Evolutionary conservation across 2,329 filamentous ascomycete species (phyloP), one percentile per base, ranked within the genome.

Genomic region (Hirsutella thompsonii): DNA sequence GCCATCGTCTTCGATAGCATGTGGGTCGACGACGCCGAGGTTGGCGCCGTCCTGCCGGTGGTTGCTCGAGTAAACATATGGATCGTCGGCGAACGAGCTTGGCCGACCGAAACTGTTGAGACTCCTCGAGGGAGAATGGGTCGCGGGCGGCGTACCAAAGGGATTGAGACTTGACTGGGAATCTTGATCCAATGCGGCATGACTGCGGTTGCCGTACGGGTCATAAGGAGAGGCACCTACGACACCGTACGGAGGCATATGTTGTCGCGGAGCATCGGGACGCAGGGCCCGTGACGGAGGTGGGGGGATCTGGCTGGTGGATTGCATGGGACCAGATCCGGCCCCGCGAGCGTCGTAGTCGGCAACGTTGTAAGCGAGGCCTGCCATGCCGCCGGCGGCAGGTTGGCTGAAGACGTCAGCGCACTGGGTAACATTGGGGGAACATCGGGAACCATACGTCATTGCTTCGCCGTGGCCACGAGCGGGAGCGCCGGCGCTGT

Each of bases 1-100:
- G 21, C 85, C 87, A 54, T 95, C 89, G 56, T 94, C 89, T 19
- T 74, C 75, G 47, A 94, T 89, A 13, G 81, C 79, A 52, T 83
- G 77, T 3, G 88, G 87, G 55, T 94, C 80, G 44, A 92, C 72
- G 2, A 74, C 64, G 32, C 74, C 73, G 4, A 79, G 60, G 8
- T 64, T 58, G 20, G 69, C 61, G 44, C 70, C 69, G 23, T 61
- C 69, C 60, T 55, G 62, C 32, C 59, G 60, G 10, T 53, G 56
- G 45, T 56, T 67, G 33, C 42, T 44, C 36, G 62, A 74, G 52
- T 75, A 76, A 49, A 73, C 72, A 55, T 86, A 87, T 0, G 81
- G 81, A 38, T 81, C 79, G 50, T 83, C 79, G 23, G 67, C 63
- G 54, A 74, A 78, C 46, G 69, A 55, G 18, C 68, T 60, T 28